phyloP scores from a whole-genome alignment of 345 rosid species.

The Gossypium thurberi region DNA sequence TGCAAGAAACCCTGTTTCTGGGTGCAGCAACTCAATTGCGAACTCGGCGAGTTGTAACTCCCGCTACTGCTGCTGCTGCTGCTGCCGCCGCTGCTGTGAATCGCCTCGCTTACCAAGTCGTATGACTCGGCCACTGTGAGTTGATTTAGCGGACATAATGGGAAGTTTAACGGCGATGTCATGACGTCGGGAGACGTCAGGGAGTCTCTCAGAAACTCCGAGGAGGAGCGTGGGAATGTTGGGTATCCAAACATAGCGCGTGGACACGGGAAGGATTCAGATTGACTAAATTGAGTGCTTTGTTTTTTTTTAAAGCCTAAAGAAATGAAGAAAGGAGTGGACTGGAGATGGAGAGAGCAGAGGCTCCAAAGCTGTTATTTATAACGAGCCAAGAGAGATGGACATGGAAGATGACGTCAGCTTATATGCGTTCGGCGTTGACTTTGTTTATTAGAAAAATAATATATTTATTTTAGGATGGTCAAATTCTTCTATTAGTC shows the following conservation, averaged over 20 bases:
- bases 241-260: conserved; percentile 39
- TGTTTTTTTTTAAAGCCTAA: not conserved
- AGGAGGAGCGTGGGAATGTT: not conserved
- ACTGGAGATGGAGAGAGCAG: conserved; percentile 10
- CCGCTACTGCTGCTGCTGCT: conserved; percentile 39
- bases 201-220: conserved; percentile 14
- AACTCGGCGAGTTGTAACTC: conserved; percentile 64
- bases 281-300: not conserved
- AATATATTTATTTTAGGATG: too few species aligned
- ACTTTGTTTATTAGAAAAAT: not conserved
- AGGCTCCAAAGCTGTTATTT: conserved; percentile 20
- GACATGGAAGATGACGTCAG: conserved; percentile 31
- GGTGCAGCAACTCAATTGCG: conserved; percentile 32
- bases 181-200: conserved; percentile 20
- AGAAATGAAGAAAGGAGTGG: not conserved
- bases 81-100: conserved; percentile 28
- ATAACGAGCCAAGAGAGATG: not conserved
- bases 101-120: conserved; percentile 19
- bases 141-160: conserved; percentile 16
- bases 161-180: conserved; percentile 25
- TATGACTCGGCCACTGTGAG: conserved; percentile 11
- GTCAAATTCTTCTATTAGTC: too few species aligned
- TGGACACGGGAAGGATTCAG: not conserved
- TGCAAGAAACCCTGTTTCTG: conserved; percentile 37
- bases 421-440: conserved; percentile 31